These are phyloP conservation scores for Yamadazyma endophytica DNA, from an alignment of 805 yeast species.

Conservation along the genomic window DNA sequence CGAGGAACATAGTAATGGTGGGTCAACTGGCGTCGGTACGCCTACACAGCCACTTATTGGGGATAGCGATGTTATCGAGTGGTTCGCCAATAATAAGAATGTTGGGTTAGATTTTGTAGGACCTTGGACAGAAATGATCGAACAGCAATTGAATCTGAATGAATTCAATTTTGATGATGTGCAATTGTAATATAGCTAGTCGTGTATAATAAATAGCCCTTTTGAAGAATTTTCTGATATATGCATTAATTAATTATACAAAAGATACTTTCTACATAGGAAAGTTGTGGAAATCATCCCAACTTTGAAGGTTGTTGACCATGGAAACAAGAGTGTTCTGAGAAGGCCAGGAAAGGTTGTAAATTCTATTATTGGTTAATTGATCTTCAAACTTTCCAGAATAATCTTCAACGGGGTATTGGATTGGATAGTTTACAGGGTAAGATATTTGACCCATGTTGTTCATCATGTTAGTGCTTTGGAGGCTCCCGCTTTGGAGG, in stretches of 20 bases:
- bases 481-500: too few species aligned
- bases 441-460: too few species aligned
- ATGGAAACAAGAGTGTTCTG: constrained; percentile 14
- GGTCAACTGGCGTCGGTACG: constrained; percentile 8
- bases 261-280: neutral
- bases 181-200: neutral
- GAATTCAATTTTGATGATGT: constrained; percentile 27
- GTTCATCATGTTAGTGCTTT: too few species aligned
- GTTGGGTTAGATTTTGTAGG: constrained; percentile 50
- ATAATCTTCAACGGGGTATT: too few species aligned
- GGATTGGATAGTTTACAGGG: too few species aligned
- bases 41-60: constrained; percentile 23
- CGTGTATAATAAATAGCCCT: neutral
- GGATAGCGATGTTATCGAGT: constrained; percentile 41
- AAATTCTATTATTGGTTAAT: constrained; percentile 10
- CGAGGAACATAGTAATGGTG: too few species aligned
- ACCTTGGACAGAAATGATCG: constrained; percentile 79
- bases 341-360: constrained; percentile 10
- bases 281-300: constrained; percentile 16
- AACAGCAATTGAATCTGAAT: constrained; percentile 49
- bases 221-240: neutral
- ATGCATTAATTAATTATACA: neutral
- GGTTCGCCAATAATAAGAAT: constrained; percentile 37
- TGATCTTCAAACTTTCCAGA: constrained; percentile 12
- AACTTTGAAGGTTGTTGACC: constrained; percentile 23